Evolutionary conservation across 2,329 filamentous ascomycete genomes (phyloP).

Genomic region (Thyridium curvatum): DNA sequence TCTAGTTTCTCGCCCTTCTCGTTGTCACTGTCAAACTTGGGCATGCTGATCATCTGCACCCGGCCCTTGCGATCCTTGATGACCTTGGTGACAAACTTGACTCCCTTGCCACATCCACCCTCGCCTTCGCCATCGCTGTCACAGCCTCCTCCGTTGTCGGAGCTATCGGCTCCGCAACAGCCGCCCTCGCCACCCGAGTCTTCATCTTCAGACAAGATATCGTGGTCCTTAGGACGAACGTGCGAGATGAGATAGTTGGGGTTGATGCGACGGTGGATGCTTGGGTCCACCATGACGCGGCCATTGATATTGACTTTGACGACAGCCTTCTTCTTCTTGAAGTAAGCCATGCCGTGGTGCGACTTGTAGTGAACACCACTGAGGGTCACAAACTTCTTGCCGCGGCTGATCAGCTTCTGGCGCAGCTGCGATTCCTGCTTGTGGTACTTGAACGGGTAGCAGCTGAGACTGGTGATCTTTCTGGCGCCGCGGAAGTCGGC

Average conservation of each 20-base stretch:
- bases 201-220: conserved; percentile 46
- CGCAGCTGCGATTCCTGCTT: conserved; percentile 61
- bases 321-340: conserved; percentile 70
- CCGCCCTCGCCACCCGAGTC: conserved; percentile 37
- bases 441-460: conserved; percentile 77
- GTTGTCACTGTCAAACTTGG: conserved; percentile 26
- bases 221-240: conserved; percentile 66
- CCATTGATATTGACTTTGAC: conserved; percentile 81
- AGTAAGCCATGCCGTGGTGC: conserved; percentile 79
- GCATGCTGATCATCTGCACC: conserved; percentile 22
- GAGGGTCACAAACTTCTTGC: conserved; percentile 78
- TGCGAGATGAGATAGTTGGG: conserved; percentile 77
- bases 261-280: conserved; percentile 75
- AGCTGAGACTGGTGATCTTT: conserved; percentile 72
- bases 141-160: conserved; percentile 16
- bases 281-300: conserved; percentile 81
- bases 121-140: conserved; percentile 27
- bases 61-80: conserved; percentile 37
- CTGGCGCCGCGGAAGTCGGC: conserved; percentile 71
- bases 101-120: conserved; percentile 25
- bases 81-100: conserved; percentile 45
- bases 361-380: conserved; percentile 77
- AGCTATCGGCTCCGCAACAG: conserved; percentile 23
- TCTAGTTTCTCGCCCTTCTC: conserved; percentile 34
- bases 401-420: conserved; percentile 66